Percentiles rank a stretch among this genome's conserved stretches.
These are phyloP conservation scores for Vigna reflexopilosa DNA, from an alignment of 306 rosid genomes.

Conservation along the genomic window DNA sequence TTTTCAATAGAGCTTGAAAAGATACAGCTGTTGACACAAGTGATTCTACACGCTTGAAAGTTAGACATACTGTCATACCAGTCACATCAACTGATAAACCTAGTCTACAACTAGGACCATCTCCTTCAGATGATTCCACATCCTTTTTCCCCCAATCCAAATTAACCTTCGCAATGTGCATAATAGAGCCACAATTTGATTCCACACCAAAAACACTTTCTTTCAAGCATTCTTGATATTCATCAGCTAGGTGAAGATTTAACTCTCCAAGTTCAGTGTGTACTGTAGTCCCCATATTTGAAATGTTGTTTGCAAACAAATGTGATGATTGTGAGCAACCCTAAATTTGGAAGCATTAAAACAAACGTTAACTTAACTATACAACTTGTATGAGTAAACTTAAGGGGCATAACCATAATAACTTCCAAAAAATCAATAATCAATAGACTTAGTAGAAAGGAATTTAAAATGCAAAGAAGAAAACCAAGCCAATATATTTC, in stretches of 20 bases:
- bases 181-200: conserved; percentile 85
- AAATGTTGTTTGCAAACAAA: conserved; percentile 87
- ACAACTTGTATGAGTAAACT: conserved; percentile 25
- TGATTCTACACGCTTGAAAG: conserved; percentile 82
- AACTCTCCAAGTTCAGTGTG: conserved; percentile 95
- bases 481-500: conserved; percentile 27
- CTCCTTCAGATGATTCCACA: conserved; percentile 77
- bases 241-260: conserved; percentile 91
- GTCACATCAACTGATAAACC: conserved; percentile 86
- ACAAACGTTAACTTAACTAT: conserved; percentile 33
- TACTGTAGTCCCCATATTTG: conserved; percentile 75
- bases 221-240: conserved; percentile 89
- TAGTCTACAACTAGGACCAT: conserved; percentile 64
- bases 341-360: conserved; percentile 59
- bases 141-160: conserved; percentile 97
- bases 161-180: conserved; percentile 88
- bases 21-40: conserved; percentile 81
- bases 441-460: conserved; percentile 22
- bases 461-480: conserved; percentile 26
- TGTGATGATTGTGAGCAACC: conserved; percentile 95
- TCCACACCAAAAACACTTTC: conserved; percentile 88
- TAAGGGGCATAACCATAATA: conserved; percentile 17
- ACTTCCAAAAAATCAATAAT: conserved; percentile 28
- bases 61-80: conserved; percentile 82
- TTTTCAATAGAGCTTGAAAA: conserved; percentile 76